These are phyloP conservation scores for Diplodia sapinea DNA, from an alignment of 2,329 filamentous ascomycete species.

Conservation along the genomic window DNA sequence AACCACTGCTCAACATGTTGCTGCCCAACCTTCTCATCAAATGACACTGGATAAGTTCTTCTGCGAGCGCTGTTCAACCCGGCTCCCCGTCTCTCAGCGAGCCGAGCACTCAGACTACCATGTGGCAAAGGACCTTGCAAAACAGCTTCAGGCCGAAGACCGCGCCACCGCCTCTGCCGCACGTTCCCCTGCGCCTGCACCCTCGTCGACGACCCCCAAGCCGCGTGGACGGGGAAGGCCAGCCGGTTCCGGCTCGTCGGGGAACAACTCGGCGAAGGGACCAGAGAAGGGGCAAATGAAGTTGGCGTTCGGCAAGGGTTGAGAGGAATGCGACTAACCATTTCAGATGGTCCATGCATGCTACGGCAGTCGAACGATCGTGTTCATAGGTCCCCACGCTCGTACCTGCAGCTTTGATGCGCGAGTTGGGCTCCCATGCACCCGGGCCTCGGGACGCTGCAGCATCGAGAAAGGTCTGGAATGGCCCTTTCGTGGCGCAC, in stretches of 20 bases:
- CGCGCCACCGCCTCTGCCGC: slow-evolving; percentile 32
- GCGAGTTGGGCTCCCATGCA: not conserved
- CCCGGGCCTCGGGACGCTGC: not conserved
- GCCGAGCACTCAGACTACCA: slow-evolving; percentile 93
- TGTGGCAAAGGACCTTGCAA: slow-evolving; percentile 84
- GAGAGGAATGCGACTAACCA: not conserved
- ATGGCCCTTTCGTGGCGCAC: not conserved
- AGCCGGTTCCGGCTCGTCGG: slow-evolving; percentile 35
- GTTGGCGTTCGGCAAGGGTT: slow-evolving; percentile 50
- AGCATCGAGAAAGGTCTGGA: not conserved
- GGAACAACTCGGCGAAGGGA: slow-evolving; percentile 34
- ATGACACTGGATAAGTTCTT: slow-evolving; percentile 47
- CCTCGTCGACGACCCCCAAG: slow-evolving; percentile 36
- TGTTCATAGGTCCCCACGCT: not conserved
- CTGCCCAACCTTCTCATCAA: slow-evolving; percentile 35
- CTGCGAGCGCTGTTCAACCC: slow-evolving; percentile 70
- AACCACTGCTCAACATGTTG: not conserved
- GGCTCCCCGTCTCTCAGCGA: slow-evolving; percentile 63
- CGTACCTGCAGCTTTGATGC: not conserved
- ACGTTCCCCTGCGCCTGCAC: slow-evolving; percentile 14
- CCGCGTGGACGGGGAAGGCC: slow-evolving; percentile 46
- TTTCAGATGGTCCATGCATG: not conserved
- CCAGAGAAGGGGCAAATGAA: slow-evolving; percentile 54
- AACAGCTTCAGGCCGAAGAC: slow-evolving; percentile 54
- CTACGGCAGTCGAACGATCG: not conserved